A percentile compares a stretch with the other conserved stretches of the same genome.
These are phyloP conservation scores for Parietichytrium sp. DNA, from an alignment of 108 stramenopile species.

Conservation along the genomic window DNA sequence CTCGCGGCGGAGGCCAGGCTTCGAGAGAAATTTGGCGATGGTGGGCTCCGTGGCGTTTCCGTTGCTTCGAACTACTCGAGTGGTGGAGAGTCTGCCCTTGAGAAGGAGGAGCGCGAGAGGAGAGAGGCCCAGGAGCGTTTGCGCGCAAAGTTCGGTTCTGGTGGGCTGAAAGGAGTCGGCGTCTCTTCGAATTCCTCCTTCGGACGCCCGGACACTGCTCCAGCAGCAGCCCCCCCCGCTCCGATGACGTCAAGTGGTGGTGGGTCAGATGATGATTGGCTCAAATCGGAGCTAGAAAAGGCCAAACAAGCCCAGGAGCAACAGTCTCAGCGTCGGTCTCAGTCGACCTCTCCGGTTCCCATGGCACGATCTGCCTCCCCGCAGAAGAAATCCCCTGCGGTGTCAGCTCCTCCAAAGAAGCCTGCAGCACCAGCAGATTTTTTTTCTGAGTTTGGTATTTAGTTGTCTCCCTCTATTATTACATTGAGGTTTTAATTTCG, in stretches of 20 bases:
- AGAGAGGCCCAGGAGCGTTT: not conserved
- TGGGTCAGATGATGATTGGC: too few species aligned
- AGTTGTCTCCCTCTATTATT: too few species aligned
- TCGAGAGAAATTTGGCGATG: constrained; percentile 25
- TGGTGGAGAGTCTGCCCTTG: not conserved
- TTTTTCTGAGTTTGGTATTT: constrained; percentile 23
- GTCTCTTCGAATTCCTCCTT: not conserved
- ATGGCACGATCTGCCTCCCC: not conserved
- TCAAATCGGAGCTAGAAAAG: too few species aligned
- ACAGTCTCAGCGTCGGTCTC: not conserved
- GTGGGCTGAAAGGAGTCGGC: not conserved
- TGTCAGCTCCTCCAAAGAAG: not conserved
- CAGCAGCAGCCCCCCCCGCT: not conserved
- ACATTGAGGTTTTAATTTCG: too few species aligned
- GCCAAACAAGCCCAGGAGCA: not conserved
- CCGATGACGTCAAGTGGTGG: too few species aligned
- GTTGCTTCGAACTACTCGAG: not conserved
- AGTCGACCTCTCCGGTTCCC: not conserved
- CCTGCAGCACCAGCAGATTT: constrained; percentile 1
- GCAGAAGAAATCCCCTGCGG: not conserved
- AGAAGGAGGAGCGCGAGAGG: constrained; percentile 21
- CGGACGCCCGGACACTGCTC: not conserved
- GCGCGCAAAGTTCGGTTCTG: not conserved
- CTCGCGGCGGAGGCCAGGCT: not conserved
- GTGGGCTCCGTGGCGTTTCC: not conserved